Percentiles rank a stretch among this genome's conserved stretches.
These are phyloP conservation scores for Calycina marina DNA, from an alignment of 2,329 filamentous ascomycete species.

Conservation along the genomic window DNA sequence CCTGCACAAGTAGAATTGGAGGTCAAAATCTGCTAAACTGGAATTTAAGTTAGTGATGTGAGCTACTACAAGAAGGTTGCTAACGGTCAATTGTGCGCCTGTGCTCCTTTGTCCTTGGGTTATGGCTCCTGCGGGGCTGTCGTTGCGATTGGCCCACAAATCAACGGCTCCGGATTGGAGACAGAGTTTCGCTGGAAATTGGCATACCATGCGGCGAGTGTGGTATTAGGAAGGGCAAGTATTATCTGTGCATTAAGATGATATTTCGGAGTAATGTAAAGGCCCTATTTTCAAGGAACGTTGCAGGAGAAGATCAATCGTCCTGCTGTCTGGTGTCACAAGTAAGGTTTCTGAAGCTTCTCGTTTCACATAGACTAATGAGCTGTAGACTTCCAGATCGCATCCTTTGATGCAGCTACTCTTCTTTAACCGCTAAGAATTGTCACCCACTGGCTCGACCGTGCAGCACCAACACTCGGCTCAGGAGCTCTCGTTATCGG, in stretches of 20 bases:
- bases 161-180: slow-evolving; percentile 38
- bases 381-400: slow-evolving; percentile 37
- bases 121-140: slow-evolving; percentile 47
- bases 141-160: slow-evolving; percentile 37
- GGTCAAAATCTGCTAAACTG: slow-evolving; percentile 48
- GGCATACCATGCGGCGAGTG: slow-evolving; percentile 85
- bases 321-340: slow-evolving; percentile 46
- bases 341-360: slow-evolving; percentile 26
- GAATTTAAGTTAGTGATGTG: slow-evolving; percentile 56
- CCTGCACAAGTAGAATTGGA: slow-evolving; percentile 40
- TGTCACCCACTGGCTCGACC: slow-evolving; percentile 45
- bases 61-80: slow-evolving; percentile 60
- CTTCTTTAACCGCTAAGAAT: slow-evolving; percentile 48
- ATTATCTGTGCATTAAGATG: slow-evolving; percentile 48
- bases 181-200: slow-evolving; percentile 62
- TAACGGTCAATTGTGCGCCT: slow-evolving; percentile 55
- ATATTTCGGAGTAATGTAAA: slow-evolving; percentile 48
- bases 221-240: slow-evolving; percentile 73
- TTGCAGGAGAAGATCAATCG: slow-evolving; percentile 49
- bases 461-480: slow-evolving; percentile 35
- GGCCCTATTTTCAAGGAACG: slow-evolving; percentile 48
- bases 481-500: slow-evolving; percentile 49
- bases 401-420: slow-evolving; percentile 41
- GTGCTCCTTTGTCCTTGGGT: slow-evolving; percentile 49
- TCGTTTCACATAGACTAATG: background rate